A percentile compares a stretch with the other conserved stretches of the same genome.
Evolutionary conservation across 2,329 filamentous ascomycete genomes (phyloP).

Genomic region (Xylaria sp.): DNA sequence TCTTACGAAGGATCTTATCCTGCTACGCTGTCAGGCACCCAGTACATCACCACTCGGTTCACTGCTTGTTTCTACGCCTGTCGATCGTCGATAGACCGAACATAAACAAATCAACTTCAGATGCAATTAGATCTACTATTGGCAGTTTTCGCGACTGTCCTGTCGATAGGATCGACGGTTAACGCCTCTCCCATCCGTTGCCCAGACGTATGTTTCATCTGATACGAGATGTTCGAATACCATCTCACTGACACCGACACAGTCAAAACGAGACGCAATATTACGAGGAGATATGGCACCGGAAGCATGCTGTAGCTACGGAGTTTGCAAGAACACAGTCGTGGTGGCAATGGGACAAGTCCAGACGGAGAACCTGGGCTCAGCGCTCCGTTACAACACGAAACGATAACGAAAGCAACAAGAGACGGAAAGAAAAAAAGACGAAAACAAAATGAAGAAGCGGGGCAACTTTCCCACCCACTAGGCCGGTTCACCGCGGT

Average conservation of each 20-base stretch:
- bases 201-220: constrained; percentile 40
- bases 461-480: not conserved
- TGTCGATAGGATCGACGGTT: constrained; percentile 32
- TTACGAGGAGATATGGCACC: constrained; percentile 50
- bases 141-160: constrained; percentile 26
- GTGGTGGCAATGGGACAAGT: constrained; percentile 48
- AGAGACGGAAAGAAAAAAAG: constrained; percentile 2
- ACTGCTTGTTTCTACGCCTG: not conserved
- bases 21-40: not conserved
- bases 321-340: constrained; percentile 53
- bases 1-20: not conserved
- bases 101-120: constrained; percentile 3
- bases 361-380: constrained; percentile 9
- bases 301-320: constrained; percentile 59
- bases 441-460: not conserved
- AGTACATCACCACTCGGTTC: not conserved
- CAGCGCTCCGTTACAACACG: constrained; percentile 20
- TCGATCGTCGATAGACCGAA: constrained; percentile 6
- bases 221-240: not conserved
- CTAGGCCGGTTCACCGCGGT: not conserved
- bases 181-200: constrained; percentile 43
- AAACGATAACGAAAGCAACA: constrained; percentile 13
- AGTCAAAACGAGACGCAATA: constrained; percentile 47
- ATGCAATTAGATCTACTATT: constrained; percentile 35
- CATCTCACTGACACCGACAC: constrained; percentile 11